phyloP scores from a whole-genome alignment of 83 land plant species.

The Picea engelmannii region DNA sequence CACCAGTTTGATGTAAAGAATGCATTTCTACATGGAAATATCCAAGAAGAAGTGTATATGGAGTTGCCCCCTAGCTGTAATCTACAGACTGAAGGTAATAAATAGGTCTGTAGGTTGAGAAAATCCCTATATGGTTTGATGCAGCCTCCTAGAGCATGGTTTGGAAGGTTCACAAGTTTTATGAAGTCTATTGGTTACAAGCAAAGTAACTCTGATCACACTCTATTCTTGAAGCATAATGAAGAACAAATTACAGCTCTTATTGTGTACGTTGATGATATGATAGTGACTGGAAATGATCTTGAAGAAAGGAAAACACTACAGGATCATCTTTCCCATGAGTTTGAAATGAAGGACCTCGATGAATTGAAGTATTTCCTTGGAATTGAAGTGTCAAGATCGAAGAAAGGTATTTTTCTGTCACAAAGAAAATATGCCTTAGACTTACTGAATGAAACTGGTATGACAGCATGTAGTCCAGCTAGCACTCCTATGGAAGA shows the following conservation, averaged over 20 bases:
- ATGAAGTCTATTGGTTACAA: constrained; percentile 13
- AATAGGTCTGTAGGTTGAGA: constrained; percentile 12
- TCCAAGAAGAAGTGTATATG: constrained; percentile 19
- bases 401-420: background rate
- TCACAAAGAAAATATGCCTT: background rate
- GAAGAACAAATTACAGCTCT: background rate
- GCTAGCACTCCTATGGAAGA: constrained; percentile 15
- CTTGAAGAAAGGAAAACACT: background rate
- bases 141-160: constrained; percentile 26
- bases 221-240: constrained; percentile 17
- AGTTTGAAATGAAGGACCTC: constrained; percentile 27
- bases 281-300: constrained; percentile 14
- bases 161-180: constrained; percentile 17
- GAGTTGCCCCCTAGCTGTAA: constrained; percentile 6
- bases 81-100: too few species aligned
- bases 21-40: background rate
- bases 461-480: constrained; percentile 14
- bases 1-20: background rate
- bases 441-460: constrained; percentile 3
- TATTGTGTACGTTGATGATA: constrained; percentile 29
- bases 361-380: constrained; percentile 22
- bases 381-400: constrained; percentile 22
- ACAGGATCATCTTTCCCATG: background rate
- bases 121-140: constrained; percentile 23
- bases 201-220: constrained; percentile 14